A percentile compares a stretch with the other conserved stretches of the same genome.
Evolutionary conservation across 2,329 filamentous ascomycete species (phyloP).

Genomic region (Fusarium lateritium): DNA sequence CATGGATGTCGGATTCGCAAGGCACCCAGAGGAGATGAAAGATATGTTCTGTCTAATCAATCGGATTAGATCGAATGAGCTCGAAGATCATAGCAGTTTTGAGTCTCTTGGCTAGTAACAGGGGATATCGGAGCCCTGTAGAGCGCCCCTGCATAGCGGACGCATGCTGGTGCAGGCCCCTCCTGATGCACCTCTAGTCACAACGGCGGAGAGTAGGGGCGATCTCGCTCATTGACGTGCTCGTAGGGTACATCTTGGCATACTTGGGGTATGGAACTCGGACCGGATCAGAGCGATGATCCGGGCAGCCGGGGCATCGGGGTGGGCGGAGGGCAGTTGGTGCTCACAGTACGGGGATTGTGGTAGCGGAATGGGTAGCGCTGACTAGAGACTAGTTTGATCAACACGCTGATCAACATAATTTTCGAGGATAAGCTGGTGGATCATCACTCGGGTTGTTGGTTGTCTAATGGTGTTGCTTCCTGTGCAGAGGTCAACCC

Average conservation of each 20-base stretch:
- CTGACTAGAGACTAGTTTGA: background rate
- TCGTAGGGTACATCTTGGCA: background rate
- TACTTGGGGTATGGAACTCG: background rate
- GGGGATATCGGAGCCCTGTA: background rate
- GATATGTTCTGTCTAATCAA: background rate
- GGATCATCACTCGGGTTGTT: background rate
- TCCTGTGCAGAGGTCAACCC: no score
- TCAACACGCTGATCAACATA: background rate
- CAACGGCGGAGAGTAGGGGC: background rate
- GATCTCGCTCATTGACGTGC: background rate
- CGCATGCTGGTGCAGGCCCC: background rate
- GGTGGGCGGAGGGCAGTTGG: background rate
- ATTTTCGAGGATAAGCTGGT: background rate
- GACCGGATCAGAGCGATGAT: background rate
- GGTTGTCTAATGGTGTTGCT: no score
- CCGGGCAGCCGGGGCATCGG: background rate
- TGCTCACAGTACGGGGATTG: background rate
- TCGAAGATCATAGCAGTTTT: background rate
- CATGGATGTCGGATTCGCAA: background rate
- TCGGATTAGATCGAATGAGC: constrained; percentile 3
- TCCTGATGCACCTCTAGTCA: background rate
- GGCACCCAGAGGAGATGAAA: background rate
- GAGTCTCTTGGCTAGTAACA: background rate
- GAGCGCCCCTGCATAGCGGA: background rate
- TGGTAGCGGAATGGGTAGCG: background rate